Evolutionary conservation across 176 grass and related monocot species (phyloP), one percentile per base, ranked within the genome.

Genomic region (Ampelocalamus luodianensis): DNA sequence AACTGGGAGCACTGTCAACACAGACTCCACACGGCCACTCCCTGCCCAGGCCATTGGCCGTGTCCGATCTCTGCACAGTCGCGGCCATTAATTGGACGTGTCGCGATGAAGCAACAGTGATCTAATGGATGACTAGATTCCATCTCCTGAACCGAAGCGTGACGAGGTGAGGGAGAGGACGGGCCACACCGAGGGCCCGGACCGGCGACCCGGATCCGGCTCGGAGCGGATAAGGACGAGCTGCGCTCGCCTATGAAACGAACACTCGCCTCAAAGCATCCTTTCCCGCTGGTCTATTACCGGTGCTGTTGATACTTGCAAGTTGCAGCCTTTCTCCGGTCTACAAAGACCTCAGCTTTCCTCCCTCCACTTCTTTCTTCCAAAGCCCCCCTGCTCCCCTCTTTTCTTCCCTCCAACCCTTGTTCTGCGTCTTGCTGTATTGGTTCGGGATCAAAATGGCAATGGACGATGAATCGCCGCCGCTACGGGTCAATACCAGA

Each of bases 401-500:
- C 42, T 11, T 50, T 38, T 36, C 80, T 18, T 12, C 38, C 16
- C 65, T 16, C 71, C 16, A 74, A 24, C 71, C 39, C 65, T 50
- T 5, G 38, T 46, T 62, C 54, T 26, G 6, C 74, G 27, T 62
- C 34, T 46, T 8, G 58, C 39, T 12, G 26, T 15, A 13, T 12
- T 10, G 37, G 36, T 17, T 72, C 14, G 11, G 23, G 81, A 80
- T 80, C 63, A 76, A 65, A 83, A 90, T 95, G 93, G 79, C 85
- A 76, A 88, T 94, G 60, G 88, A 94, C 75, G 46, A 84, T 64
- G 90, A 92, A 39, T 88, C 93, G 82, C 85, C 90, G 82, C 90
- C 79, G 64, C 85, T 90, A 82, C 90, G 86, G 67, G 37, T 92
- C 85, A 88, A 76, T 38, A 95, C 64, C 84, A 82, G 90, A 77